Percentiles rank a stretch among this genome's conserved stretches.
Conservation (phyloP, 208 protist genomes). For the Leishmania aethiopica region DNA sequence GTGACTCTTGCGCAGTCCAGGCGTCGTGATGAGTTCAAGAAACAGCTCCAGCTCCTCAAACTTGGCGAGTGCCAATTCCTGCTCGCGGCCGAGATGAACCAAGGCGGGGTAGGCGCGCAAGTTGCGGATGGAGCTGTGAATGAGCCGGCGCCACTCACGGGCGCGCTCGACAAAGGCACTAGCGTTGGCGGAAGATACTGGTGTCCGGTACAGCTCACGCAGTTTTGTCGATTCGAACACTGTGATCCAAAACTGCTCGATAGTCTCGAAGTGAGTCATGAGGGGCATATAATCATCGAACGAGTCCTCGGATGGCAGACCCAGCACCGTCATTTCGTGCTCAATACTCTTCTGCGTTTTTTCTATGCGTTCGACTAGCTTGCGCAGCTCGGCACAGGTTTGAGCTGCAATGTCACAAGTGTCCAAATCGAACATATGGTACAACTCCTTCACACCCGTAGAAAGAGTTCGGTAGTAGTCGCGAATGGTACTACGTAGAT, state of each 20-base stretch:
- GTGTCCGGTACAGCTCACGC: slow-evolving; percentile 72
- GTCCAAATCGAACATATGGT: slow-evolving; percentile 85
- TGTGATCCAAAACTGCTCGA: slow-evolving; percentile 85
- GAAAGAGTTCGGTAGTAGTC: slow-evolving; percentile 64
- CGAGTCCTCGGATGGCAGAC: slow-evolving; percentile 37
- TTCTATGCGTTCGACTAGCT: slow-evolving; percentile 61
- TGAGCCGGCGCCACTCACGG: slow-evolving; percentile 72
- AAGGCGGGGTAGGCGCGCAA: slow-evolving; percentile 74
- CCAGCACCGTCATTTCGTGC: slow-evolving; percentile 59
- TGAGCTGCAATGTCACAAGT: slow-evolving; percentile 88
- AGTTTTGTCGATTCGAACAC: slow-evolving; percentile 66
- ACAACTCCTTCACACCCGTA: slow-evolving; percentile 80
- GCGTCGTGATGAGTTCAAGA: slow-evolving; percentile 70
- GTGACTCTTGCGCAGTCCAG: slow-evolving; percentile 83
- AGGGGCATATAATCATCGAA: slow-evolving; percentile 73
- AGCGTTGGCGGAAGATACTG: slow-evolving; percentile 61
- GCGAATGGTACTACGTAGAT: slow-evolving; percentile 46
- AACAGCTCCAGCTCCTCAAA: slow-evolving; percentile 82
- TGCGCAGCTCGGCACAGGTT: slow-evolving; percentile 78
- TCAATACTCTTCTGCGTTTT: slow-evolving; percentile 55
- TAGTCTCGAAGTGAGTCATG: slow-evolving; percentile 71
- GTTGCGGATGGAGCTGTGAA: slow-evolving; percentile 72
- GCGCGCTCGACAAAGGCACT: slow-evolving; percentile 72
- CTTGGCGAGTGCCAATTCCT: slow-evolving; percentile 73
- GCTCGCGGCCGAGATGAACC: slow-evolving; percentile 74